phyloP scores from a whole-genome alignment of 495 filamentous ascomycete genomes.

The Astrocystis sublimbata region DNA sequence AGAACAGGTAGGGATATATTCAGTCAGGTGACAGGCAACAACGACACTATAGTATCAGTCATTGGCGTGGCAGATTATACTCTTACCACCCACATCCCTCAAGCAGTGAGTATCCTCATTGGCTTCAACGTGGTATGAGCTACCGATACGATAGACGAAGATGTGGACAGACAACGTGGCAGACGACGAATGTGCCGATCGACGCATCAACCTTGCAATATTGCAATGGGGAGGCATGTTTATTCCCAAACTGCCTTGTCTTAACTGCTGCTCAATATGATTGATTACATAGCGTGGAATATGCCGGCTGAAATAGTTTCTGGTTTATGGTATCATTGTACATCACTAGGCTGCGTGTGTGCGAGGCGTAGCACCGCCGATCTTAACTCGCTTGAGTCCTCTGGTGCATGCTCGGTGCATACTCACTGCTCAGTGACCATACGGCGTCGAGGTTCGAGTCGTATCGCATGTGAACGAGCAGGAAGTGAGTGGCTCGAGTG shows the following conservation, averaged over 20 bases:
- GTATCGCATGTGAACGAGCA: constrained; percentile 17
- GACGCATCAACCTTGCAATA: background rate
- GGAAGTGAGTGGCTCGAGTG: no score
- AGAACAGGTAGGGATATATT: background rate
- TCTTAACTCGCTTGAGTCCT: constrained; percentile 14
- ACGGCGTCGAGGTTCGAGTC: background rate
- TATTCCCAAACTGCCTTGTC: constrained; percentile 6
- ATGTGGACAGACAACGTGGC: no score
- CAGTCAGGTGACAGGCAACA: background rate
- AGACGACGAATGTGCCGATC: background rate
- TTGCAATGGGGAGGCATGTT: constrained; percentile 1
- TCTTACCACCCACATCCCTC: background rate
- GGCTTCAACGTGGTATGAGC: background rate
- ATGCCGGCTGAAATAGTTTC: constrained; percentile 20
- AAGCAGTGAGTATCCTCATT: no score
- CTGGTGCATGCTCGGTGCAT: constrained; percentile 1
- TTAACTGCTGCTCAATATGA: background rate
- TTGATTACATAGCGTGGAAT: background rate
- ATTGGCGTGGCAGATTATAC: background rate
- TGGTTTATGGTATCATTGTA: constrained; percentile 12
- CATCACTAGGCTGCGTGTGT: background rate
- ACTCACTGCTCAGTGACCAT: no score
- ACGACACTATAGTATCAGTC: background rate
- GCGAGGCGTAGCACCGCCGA: constrained; percentile 15
- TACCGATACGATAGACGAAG: background rate